phyloP scores from a whole-genome alignment of 768 basidiomycete genomes.

The Russula olivacea region DNA sequence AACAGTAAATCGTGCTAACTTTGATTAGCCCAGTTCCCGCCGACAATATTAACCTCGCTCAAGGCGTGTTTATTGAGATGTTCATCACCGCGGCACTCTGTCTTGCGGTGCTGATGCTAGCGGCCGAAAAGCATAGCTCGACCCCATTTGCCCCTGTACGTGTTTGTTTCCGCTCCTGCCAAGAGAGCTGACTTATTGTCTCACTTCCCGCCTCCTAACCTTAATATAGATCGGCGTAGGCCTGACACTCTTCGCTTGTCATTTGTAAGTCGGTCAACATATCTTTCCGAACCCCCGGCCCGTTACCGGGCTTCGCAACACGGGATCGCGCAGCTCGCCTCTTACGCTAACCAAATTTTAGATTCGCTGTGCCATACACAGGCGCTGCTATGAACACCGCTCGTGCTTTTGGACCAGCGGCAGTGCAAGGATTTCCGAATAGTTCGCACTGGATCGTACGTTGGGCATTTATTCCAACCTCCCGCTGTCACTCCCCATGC shows the following conservation, averaged over 20 bases:
- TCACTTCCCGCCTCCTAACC: neutral
- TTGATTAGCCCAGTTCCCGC: conserved; percentile 42
- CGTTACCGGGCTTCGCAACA: neutral
- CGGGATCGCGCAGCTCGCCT: neutral
- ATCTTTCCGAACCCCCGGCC: too few species aligned
- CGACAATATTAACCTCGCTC: conserved; percentile 43
- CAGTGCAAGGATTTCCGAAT: conserved; percentile 52
- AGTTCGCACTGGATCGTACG: conserved; percentile 57
- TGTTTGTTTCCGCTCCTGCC: neutral
- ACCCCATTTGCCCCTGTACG: conserved; percentile 65
- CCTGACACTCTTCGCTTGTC: conserved; percentile 56
- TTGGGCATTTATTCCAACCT: conserved; percentile 5
- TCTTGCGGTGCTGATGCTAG: conserved; percentile 64
- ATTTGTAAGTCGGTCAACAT: conserved; percentile 40
- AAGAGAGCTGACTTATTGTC: neutral
- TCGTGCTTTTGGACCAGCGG: conserved; percentile 64
- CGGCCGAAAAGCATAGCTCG: conserved; percentile 59
- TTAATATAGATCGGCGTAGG: conserved; percentile 52
- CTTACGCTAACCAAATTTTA: conserved; percentile 25
- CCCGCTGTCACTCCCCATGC: too few species aligned
- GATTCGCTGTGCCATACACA: conserved; percentile 57
- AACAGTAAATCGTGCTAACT: too few species aligned
- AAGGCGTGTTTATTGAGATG: conserved; percentile 68
- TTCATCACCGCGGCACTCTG: conserved; percentile 57
- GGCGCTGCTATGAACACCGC: conserved; percentile 67